phyloP scores from a whole-genome alignment of 1,284 basidiomycete genomes.

The Rhodofomes roseus region DNA sequence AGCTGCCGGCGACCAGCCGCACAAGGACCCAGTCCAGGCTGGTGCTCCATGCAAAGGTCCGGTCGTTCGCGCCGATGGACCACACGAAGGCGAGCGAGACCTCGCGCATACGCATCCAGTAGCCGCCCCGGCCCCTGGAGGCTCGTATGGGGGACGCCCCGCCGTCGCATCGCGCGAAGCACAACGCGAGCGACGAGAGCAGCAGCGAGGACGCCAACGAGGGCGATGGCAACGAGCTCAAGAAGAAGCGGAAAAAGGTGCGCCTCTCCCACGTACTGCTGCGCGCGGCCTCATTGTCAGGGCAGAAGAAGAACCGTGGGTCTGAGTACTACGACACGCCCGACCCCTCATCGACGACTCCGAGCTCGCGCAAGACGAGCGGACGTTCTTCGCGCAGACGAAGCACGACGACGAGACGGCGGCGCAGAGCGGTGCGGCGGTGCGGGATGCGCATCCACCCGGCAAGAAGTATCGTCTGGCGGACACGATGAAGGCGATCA shows the following conservation, averaged over 20 bases:
- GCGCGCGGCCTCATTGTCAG: too few species aligned
- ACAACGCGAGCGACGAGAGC: slow-evolving; percentile 45
- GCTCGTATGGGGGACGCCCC: too few species aligned
- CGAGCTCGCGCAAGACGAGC: slow-evolving; percentile 86
- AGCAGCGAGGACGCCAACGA: slow-evolving; percentile 48
- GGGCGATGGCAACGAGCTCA: slow-evolving; percentile 30
- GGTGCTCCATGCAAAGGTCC: too few species aligned
- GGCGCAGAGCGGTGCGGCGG: slow-evolving; percentile 25
- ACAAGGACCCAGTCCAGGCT: too few species aligned
- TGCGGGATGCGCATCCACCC: slow-evolving; percentile 53
- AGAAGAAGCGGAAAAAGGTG: slow-evolving; percentile 42
- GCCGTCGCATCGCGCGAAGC: too few species aligned
- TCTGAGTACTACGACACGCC: slow-evolving; percentile 84
- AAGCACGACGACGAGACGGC: slow-evolving; percentile 46
- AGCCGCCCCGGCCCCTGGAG: too few species aligned
- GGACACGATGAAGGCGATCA: slow-evolving; percentile 68
- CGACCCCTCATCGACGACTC: slow-evolving; percentile 99
- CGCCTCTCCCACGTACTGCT: too few species aligned
- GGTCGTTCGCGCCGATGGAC: too few species aligned
- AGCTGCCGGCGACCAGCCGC: too few species aligned
- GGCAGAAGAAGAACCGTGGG: slow-evolving; percentile 57
- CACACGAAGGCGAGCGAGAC: too few species aligned
- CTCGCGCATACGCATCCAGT: too few species aligned
- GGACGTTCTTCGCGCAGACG: slow-evolving; percentile 89
- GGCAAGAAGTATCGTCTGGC: slow-evolving; percentile 70